Conservation (phyloP, 345 rosid genomes). For the Brassica cretica region DNA sequence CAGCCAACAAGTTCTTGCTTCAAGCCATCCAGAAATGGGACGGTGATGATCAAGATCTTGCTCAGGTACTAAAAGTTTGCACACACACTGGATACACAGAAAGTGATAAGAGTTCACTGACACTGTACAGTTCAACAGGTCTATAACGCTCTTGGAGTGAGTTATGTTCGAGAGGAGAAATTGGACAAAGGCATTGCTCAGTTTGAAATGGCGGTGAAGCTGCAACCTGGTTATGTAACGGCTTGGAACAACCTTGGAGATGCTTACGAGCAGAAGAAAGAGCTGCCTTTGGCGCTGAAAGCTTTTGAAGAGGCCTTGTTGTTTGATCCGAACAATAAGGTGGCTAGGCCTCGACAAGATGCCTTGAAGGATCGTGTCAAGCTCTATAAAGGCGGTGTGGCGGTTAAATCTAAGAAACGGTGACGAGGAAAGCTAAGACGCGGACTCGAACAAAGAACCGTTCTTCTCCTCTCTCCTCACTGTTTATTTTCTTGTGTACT, state of each 20-base stretch:
- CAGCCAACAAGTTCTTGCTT: constrained; percentile 77
- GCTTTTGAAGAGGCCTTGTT: constrained; percentile 90
- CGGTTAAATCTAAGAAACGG: constrained; percentile 73
- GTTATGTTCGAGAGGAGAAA: constrained; percentile 72
- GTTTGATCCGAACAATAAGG: constrained; percentile 89
- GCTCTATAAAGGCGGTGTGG: constrained; percentile 78
- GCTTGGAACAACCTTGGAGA: constrained; percentile 99
- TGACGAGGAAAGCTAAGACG: constrained; percentile 28
- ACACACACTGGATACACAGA: not conserved
- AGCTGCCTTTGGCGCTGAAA: constrained; percentile 66
- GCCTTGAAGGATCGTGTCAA: constrained; percentile 64
- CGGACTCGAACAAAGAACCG: constrained; percentile 3
- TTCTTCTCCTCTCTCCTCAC: not conserved
- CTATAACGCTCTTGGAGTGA: constrained; percentile 74
- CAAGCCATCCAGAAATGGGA: constrained; percentile 97
- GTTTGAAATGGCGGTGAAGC: constrained; percentile 82
- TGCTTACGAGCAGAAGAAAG: constrained; percentile 92
- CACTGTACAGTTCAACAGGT: constrained; percentile 27
- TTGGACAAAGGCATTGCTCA: constrained; percentile 82
- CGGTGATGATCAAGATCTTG: constrained; percentile 97
- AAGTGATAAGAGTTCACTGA: not conserved
- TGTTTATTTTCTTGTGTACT: not conserved
- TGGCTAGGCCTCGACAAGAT: constrained; percentile 83
- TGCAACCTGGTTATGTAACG: constrained; percentile 91
- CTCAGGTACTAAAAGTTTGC: constrained; percentile 56